Evolutionary conservation across 805 yeast genomes (phyloP), one percentile per base, ranked within the genome.

Genomic region (Metschnikowia lunata): DNA sequence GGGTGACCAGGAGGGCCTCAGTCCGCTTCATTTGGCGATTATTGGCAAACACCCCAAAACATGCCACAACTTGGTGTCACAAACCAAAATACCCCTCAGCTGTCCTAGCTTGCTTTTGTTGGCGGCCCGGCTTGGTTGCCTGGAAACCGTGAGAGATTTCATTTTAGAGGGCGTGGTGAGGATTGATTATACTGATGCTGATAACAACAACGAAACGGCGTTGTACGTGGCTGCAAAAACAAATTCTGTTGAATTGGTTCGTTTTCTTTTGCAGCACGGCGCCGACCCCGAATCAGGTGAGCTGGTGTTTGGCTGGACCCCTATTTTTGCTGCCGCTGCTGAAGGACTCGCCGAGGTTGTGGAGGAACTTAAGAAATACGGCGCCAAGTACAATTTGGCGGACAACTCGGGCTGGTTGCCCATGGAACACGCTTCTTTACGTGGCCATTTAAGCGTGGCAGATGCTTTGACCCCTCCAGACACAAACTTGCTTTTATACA

Each of bases 381-480:
- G 79, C 15, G 85, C 88, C 6, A 66, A 71, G 7, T 77, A 67
- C 46, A 75, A 77, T 36, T 64, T 71, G 26, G 72, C 76, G 13
- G 98, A 91, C 66, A 83, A 80, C 37, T 83, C 93, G 41, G 97
- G 97, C 0, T 91, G 98, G 98, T 80, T 88, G 14, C 96, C 98
- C n/a, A 82, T 88, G 82, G 98, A 91, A 58, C 98, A 91, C 63
- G 97, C 97, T 0, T 83, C 88, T 39, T 69, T 91, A 37, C 75
- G 97, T 55, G 98, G 98, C 6, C 95, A 89, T 61, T 66, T 90
- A 46, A 74, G 69, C 2, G 77, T 88, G 31, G 83, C 93, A 1
- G 79, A 79, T 41, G 54, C 79, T 56, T 67, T 91, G 43, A 72
- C 72, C 28, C 86, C 86, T 1, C 45, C 54, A 3, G 67, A 75